phyloP scores from a whole-genome alignment of 495 filamentous ascomycete genomes.

The Poronia punctata region DNA sequence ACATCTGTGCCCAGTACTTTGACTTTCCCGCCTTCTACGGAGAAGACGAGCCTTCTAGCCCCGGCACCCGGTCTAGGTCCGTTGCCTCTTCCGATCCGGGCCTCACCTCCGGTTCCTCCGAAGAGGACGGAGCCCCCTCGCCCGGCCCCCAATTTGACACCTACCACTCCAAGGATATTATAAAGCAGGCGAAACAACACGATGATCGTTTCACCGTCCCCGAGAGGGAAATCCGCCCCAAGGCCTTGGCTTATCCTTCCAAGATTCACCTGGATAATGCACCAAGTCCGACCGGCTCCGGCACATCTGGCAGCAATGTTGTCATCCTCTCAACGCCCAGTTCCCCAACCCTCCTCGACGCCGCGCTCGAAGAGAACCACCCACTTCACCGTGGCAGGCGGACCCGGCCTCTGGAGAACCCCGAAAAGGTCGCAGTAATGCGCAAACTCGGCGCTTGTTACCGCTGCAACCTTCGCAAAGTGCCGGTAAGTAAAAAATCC shows the following conservation, averaged over 20 bases:
- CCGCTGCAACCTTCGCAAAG: slow-evolving; percentile 26
- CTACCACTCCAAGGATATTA: slow-evolving; percentile 25
- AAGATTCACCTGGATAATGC: slow-evolving; percentile 26
- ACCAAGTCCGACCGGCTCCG: slow-evolving; percentile 15
- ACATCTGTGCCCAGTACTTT: slow-evolving; percentile 28
- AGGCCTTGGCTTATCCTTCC: slow-evolving; percentile 22
- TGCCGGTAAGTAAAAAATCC: slow-evolving; percentile 25
- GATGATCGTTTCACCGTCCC: slow-evolving; percentile 29
- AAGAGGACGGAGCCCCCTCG: slow-evolving; percentile 27
- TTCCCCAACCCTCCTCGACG: slow-evolving; percentile 8
- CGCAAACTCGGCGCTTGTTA: slow-evolving; percentile 27
- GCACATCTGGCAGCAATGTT: slow-evolving; percentile 8
- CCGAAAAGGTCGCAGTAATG: slow-evolving; percentile 26
- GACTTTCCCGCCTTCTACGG: slow-evolving; percentile 26
- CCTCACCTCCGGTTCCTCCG: slow-evolving; percentile 26
- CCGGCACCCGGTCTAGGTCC: slow-evolving; percentile 27
- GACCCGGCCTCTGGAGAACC: slow-evolving; percentile 22
- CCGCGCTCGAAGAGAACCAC: slow-evolving; percentile 8
- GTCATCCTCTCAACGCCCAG: slow-evolving; percentile 8
- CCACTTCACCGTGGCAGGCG: slow-evolving; percentile 22
- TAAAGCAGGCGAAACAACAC: slow-evolving; percentile 25
- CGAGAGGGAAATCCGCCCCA: slow-evolving; percentile 25
- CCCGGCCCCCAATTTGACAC: slow-evolving; percentile 23
- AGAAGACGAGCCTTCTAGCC: slow-evolving; percentile 21
- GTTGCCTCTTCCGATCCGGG: slow-evolving; percentile 27